These are phyloP conservation scores for Chaetothyriales sp. DNA, from an alignment of 2,329 filamentous ascomycete genomes.

Conservation along the genomic window DNA sequence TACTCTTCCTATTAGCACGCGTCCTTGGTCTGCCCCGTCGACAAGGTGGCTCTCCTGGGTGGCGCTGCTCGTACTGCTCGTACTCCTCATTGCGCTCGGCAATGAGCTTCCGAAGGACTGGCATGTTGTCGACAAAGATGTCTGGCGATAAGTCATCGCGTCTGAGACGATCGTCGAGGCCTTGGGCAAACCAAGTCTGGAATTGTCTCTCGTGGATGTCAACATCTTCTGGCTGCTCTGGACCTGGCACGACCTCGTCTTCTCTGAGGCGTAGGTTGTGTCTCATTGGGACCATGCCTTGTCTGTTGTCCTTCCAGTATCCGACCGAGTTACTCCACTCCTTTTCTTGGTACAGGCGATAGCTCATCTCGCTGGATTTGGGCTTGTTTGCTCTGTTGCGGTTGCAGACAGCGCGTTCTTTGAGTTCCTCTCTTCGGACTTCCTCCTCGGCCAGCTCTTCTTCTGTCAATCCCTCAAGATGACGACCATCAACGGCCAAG, in stretches of 20 bases:
- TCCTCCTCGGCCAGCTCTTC: background rate
- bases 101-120: background rate
- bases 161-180: background rate
- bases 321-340: background rate
- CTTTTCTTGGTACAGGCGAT: background rate
- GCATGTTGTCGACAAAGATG: background rate
- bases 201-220: background rate
- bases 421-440: background rate
- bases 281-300: background rate
- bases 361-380: background rate
- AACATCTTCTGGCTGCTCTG: background rate
- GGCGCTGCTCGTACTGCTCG: background rate
- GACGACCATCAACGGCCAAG: background rate
- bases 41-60: background rate
- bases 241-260: background rate
- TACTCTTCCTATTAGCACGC: background rate
- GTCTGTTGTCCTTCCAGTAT: background rate
- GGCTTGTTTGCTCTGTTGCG: background rate
- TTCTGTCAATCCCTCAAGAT: background rate
- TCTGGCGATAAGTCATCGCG: background rate
- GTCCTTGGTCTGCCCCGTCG: background rate
- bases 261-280: background rate
- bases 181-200: background rate
- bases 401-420: background rate
- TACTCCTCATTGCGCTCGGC: background rate